Conservation (phyloP, 768 basidiomycete genomes). For the Lyophyllum shimeji region DNA sequence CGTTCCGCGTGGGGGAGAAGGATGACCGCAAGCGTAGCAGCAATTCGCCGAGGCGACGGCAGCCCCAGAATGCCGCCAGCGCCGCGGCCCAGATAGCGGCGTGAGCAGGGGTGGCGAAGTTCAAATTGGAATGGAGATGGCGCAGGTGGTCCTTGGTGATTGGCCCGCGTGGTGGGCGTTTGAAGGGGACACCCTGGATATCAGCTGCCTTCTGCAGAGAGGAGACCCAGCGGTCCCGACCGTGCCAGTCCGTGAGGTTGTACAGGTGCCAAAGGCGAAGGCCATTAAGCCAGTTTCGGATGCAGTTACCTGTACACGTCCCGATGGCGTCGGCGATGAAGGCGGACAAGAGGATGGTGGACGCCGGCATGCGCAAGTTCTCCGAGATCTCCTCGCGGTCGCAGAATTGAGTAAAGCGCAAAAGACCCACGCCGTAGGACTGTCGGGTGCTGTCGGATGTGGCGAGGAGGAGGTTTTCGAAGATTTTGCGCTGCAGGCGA, state of each 20-base stretch:
- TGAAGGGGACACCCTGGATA: conserved; percentile 1
- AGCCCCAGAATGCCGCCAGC: conserved; percentile 11
- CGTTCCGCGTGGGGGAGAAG: neutral
- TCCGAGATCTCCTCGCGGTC: conserved; percentile 21
- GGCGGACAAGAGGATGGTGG: conserved; percentile 17
- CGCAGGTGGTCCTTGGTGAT: conserved; percentile 9
- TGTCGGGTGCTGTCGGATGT: conserved; percentile 1
- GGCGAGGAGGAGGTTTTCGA: neutral
- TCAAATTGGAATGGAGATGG: conserved; percentile 1
- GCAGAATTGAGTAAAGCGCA: conserved; percentile 29
- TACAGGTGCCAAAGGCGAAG: neutral
- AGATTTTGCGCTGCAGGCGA: neutral
- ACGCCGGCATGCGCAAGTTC: conserved; percentile 20
- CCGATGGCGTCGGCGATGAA: conserved; percentile 20
- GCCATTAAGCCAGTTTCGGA: conserved; percentile 17
- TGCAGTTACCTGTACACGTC: neutral
- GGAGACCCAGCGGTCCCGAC: conserved; percentile 9
- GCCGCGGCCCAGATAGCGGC: conserved; percentile 17
- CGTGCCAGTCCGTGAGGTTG: conserved; percentile 18
- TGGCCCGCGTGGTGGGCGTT: conserved; percentile 6
- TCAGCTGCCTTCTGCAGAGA: neutral
- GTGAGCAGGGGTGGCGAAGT: neutral
- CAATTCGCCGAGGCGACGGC: conserved; percentile 1
- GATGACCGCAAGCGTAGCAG: neutral
- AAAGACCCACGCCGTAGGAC: conserved; percentile 26